Base-by-base conservation (phyloP, 306 rosid genomes). In the Albizia julibrissin region DNA sequence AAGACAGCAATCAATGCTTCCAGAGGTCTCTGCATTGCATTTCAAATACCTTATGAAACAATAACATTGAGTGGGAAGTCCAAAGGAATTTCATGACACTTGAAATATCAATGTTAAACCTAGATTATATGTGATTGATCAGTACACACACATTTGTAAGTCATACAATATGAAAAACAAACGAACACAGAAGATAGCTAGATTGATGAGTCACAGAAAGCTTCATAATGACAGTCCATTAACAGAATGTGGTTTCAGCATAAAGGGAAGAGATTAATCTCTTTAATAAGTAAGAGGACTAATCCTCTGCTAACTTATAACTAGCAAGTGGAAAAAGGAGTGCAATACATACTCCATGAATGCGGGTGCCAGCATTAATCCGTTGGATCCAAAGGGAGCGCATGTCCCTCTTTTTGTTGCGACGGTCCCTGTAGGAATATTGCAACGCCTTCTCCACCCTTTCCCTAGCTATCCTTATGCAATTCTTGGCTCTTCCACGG, bases 391-490 rank as follows among this genome's bases (percentile, higher is more conserved):
- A 95, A 72, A 95, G 99, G 33, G 93, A 89, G 22, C 98, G 91
- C 99, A 95, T 93, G 79, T 95, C 99, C 3, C 99, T 86, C 88
- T 95, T 95, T 90, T 95, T 95, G 87, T 85, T 93, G 27, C 98
- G 92, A n/a, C 99, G 98, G 33, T 95, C 99, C 72, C 99, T 87
- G 81, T 95, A 95, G 29, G 99, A 92, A 87, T 95, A 93, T 85
- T 93, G 99, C 92, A 95, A 89, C 31, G 98, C 99, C 91, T 95
- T 95, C 86, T 95, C 99, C 73, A 95, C 98, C 74, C 99, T 90
- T 88, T 95, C 99, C 85, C 98, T 91, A 10, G 99, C 94, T 79
- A 93, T 93, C 90, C 97, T 88, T 77, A 95, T 92, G 87, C 99
- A 95, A 82, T 95, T 93, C 90, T 93, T 95, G 62, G 99, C 99